phyloP scores from a whole-genome alignment of 164 flowering plant species.

The Stephania cephalantha region DNA sequence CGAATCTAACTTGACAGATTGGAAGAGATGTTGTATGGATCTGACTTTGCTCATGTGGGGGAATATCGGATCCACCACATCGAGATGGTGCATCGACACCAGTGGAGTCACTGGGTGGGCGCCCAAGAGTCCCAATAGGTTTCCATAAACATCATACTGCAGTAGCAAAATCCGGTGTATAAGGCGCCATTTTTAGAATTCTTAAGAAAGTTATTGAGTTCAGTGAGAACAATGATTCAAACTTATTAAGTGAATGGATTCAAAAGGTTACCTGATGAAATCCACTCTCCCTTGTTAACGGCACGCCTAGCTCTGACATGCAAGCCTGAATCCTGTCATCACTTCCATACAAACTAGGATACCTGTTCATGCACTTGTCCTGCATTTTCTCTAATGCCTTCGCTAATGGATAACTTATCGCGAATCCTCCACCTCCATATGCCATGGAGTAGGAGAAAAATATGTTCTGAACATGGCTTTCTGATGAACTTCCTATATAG shows the following conservation, averaged over 20 bases:
- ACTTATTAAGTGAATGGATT: background rate
- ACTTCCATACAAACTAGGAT: constrained; percentile 24
- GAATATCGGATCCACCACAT: constrained; percentile 73
- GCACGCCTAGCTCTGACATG: constrained; percentile 25
- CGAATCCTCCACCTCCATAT: constrained; percentile 26
- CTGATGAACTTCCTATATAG: constrained; percentile 22
- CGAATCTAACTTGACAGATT: constrained; percentile 48
- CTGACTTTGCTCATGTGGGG: constrained; percentile 36
- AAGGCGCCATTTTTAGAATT: background rate
- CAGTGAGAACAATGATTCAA: background rate
- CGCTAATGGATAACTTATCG: constrained; percentile 24
- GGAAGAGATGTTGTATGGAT: constrained; percentile 39
- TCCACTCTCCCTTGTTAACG: constrained; percentile 20
- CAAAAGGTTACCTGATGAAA: constrained; percentile 21
- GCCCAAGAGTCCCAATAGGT: constrained; percentile 68
- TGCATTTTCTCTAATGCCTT: constrained; percentile 21
- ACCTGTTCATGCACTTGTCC: constrained; percentile 20
- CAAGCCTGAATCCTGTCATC: constrained; percentile 28
- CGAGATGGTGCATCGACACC: constrained; percentile 68
- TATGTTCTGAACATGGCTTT: constrained; percentile 27
- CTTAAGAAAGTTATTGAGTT: background rate
- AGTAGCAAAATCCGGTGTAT: constrained; percentile 25
- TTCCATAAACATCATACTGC: constrained; percentile 85
- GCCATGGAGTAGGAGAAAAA: constrained; percentile 23
- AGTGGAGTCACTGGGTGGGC: constrained; percentile 72